These are phyloP conservation scores for Bacterosira constricta DNA, from an alignment of 108 stramenopile genomes.

Conservation along the genomic window DNA sequence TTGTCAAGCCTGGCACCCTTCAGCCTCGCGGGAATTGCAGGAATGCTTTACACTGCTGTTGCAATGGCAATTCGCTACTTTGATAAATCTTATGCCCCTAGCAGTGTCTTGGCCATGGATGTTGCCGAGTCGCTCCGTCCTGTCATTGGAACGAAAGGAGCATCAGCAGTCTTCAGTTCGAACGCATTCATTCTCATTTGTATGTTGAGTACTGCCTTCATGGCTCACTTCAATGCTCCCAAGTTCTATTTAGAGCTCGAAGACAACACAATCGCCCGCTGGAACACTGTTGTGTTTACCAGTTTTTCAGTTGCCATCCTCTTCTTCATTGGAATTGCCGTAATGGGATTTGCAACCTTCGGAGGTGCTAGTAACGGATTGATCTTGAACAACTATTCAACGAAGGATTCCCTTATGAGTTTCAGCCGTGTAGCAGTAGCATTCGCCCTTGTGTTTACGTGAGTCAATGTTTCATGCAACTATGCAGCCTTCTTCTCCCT, in stretches of 20 bases:
- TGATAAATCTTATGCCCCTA: constrained; percentile 75
- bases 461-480: constrained; percentile 35
- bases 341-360: constrained; percentile 92
- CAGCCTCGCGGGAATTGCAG: constrained; percentile 79
- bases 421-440: constrained; percentile 91
- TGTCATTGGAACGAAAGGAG: constrained; percentile 71
- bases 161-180: constrained; percentile 68
- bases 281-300: constrained; percentile 73
- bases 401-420: constrained; percentile 83
- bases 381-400: constrained; percentile 94
- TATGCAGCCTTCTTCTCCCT: constrained; percentile 31
- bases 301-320: constrained; percentile 85
- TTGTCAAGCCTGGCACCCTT: constrained; percentile 86
- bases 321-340: constrained; percentile 75
- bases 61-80: constrained; percentile 81
- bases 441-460: constrained; percentile 87
- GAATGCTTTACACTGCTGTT: constrained; percentile 86
- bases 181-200: constrained; percentile 90
- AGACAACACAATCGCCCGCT: constrained; percentile 85
- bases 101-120: constrained; percentile 41
- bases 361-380: constrained; percentile 84
- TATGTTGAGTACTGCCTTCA: constrained; percentile 96
- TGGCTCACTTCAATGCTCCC: constrained; percentile 96
- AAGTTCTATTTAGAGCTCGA: constrained; percentile 88
- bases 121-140: constrained; percentile 68